phyloP scores from a whole-genome alignment of 306 rosid species.

The Glycyrrhiza uralensis region DNA sequence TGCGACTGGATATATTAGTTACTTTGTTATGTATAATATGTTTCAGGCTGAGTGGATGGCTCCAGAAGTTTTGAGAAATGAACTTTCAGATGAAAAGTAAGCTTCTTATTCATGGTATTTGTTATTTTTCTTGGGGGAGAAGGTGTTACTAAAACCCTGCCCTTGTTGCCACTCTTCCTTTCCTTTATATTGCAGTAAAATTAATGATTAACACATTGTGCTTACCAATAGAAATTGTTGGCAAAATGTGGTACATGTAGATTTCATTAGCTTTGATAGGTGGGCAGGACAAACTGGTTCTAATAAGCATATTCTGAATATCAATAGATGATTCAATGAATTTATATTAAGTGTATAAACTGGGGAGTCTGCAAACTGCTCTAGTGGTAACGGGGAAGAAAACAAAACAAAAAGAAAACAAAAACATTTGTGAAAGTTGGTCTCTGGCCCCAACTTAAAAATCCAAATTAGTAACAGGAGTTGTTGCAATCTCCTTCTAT shows the following conservation, averaged over 20 bases:
- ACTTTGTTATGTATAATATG: slow-evolving; percentile 23
- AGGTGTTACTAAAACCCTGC: neutral
- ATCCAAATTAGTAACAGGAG: too few relatives aligned
- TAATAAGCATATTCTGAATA: neutral
- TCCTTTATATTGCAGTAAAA: neutral
- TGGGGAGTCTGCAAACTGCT: too few relatives aligned
- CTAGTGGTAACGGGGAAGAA: too few relatives aligned
- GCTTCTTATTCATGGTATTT: slow-evolving; percentile 21
- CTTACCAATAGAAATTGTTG: neutral
- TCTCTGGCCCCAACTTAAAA: too few relatives aligned
- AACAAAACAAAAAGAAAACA: too few relatives aligned
- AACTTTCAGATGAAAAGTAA: slow-evolving; percentile 97
- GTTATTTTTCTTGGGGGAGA: neutral
- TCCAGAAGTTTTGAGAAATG: slow-evolving; percentile 96
- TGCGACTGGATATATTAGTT: slow-evolving; percentile 20
- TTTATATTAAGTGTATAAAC: neutral
- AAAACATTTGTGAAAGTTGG: too few relatives aligned
- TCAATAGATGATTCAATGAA: neutral
- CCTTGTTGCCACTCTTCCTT: neutral
- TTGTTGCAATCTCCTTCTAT: too few relatives aligned
- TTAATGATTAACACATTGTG: neutral
- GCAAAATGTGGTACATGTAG: too few relatives aligned
- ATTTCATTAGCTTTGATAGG: too few relatives aligned
- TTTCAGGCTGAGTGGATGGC: slow-evolving; percentile 99
- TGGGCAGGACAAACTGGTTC: too few relatives aligned